Evolutionary conservation across 2,329 filamentous ascomycete genomes (phyloP).

Genomic region (Fusarium citri): DNA sequence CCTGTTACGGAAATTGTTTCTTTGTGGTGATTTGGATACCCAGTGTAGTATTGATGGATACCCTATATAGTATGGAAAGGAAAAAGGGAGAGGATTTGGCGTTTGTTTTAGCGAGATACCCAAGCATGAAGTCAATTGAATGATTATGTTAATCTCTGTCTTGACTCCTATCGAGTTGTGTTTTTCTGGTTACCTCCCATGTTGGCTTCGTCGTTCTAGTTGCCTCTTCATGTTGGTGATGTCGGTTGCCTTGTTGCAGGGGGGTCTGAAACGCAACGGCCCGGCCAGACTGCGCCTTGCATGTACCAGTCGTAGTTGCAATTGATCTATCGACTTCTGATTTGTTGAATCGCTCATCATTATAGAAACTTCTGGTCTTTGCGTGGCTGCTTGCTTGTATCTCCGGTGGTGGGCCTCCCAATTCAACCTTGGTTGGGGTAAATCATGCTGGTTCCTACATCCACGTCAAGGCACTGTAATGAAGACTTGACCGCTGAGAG

Average conservation of each 20-base stretch:
- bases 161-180: no score
- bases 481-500: no score
- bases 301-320: neutral
- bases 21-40: constrained; percentile 34
- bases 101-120: constrained; percentile 35
- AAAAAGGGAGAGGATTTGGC: neutral
- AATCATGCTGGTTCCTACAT: no score
- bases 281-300: neutral
- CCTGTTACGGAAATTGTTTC: constrained; percentile 36
- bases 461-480: no score
- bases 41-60: neutral
- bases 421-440: no score
- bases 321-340: neutral
- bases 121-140: constrained; percentile 19
- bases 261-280: neutral
- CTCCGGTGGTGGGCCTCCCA: neutral
- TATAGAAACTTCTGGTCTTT: neutral
- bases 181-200: no score
- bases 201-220: no score
- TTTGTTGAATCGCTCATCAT: neutral
- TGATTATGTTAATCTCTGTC: neutral
- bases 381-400: neutral
- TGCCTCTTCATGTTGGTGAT: neutral
- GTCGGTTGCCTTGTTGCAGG: neutral
- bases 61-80: neutral